These are phyloP conservation scores for Microsporum canis DNA, from an alignment of 2,329 filamentous ascomycete genomes.

Conservation along the genomic window DNA sequence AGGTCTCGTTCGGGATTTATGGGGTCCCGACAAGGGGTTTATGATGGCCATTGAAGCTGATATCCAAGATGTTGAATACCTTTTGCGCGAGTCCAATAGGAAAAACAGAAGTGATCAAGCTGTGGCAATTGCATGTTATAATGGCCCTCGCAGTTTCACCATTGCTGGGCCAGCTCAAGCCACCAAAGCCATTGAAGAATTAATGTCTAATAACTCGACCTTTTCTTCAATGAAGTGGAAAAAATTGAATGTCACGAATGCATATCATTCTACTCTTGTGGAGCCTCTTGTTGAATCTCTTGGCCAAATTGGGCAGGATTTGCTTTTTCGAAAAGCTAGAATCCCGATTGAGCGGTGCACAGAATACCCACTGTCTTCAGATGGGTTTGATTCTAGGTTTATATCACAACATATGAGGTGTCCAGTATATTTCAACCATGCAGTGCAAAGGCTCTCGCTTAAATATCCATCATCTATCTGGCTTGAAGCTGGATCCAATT, in stretches of 20 bases:
- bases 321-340: conserved; percentile 16
- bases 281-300: conserved; percentile 17
- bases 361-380: conserved; percentile 1
- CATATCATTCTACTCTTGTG: conserved; percentile 32
- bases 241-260: conserved; percentile 32
- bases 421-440: conserved; percentile 38
- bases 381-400: conserved; percentile 5
- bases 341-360: conserved; percentile 18
- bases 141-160: conserved; percentile 11
- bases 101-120: conserved; percentile 10
- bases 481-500: conserved; percentile 36
- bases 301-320: conserved; percentile 10
- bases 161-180: conserved; percentile 5
- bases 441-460: conserved; percentile 29
- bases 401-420: conserved; percentile 30
- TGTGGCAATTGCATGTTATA: conserved; percentile 22
- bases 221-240: conserved; percentile 6
- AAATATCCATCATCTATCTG: conserved; percentile 22
- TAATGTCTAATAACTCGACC: conserved; percentile 16
- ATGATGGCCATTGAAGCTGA: conserved; percentile 23
- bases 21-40: conserved; percentile 23
- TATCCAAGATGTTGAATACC: conserved; percentile 17
- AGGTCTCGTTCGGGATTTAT: conserved; percentile 21
- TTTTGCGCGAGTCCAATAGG: conserved; percentile 18
- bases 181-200: conserved; percentile 11